These are phyloP conservation scores for Excoecaria agallocha DNA, from an alignment of 345 rosid genomes.

Conservation along the genomic window DNA sequence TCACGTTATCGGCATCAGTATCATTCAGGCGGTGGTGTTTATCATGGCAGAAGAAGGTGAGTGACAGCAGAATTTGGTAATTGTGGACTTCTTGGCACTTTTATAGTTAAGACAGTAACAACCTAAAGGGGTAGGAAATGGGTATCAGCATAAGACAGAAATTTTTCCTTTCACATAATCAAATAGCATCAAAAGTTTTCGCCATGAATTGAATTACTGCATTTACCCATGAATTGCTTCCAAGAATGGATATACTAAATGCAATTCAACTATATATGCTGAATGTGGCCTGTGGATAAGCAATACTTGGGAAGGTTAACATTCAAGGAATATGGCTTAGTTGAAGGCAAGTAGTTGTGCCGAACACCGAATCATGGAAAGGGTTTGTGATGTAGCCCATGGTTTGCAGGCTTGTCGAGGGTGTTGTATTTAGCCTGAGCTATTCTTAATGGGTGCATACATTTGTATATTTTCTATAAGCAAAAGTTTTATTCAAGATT, in stretches of 20 bases:
- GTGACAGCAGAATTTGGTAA: not conserved
- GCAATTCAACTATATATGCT: not conserved
- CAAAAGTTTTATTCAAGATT: not conserved
- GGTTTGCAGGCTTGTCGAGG: not conserved
- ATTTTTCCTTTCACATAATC: not conserved
- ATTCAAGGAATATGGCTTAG: not conserved
- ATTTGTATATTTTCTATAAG: not conserved
- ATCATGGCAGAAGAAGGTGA: conserved; percentile 70
- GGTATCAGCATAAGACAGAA: not conserved
- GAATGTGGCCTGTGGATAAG: not conserved
- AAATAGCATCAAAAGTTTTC: not conserved
- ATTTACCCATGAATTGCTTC: not conserved
- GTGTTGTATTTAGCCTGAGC: not conserved
- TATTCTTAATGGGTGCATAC: not conserved
- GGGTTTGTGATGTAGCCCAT: not conserved
- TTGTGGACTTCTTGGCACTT: not conserved
- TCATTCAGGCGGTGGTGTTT: conserved; percentile 70
- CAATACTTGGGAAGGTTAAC: not conserved
- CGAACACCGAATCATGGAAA: not conserved
- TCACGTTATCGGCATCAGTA: conserved; percentile 63
- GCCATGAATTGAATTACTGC: not conserved
- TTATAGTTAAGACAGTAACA: not conserved
- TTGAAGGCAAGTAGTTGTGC: not conserved
- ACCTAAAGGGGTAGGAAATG: not conserved
- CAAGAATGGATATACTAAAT: not conserved